phyloP scores from a whole-genome alignment of 2,329 filamentous ascomycete genomes.

The Scorias spongiosa region DNA sequence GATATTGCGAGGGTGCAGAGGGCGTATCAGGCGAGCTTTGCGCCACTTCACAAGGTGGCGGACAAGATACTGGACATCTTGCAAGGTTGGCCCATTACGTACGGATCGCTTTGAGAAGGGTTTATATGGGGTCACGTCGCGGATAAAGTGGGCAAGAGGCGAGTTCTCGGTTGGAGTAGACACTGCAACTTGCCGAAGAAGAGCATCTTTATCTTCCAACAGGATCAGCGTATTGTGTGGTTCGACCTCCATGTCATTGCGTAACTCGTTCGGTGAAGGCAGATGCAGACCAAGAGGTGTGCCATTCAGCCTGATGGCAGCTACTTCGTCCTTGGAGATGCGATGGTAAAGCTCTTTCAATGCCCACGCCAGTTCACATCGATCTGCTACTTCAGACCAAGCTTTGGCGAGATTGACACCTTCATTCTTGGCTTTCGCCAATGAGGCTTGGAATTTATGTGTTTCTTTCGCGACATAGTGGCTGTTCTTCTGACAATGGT shows the following conservation, averaged over 20 bases:
- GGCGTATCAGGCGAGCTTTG: conserved; percentile 77
- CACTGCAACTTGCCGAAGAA: conserved; percentile 57
- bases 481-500: conserved; percentile 78
- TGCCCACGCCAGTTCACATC: conserved; percentile 19
- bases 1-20: conserved; percentile 73
- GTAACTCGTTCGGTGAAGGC: conserved; percentile 33
- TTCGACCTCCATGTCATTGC: conserved; percentile 2
- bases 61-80: conserved; percentile 73
- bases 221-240: conserved; percentile 79
- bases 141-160: conserved; percentile 60
- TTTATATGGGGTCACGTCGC: conserved; percentile 44
- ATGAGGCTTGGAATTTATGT: conserved; percentile 64
- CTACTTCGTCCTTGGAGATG: conserved; percentile 8
- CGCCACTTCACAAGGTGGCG: conserved; percentile 95
- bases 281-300: conserved; percentile 48
- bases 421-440: conserved; percentile 55
- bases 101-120: conserved; percentile 58
- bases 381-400: conserved; percentile 11
- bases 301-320: conserved; percentile 49
- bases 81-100: conserved; percentile 55
- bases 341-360: conserved; percentile 14
- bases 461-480: conserved; percentile 89
- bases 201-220: conserved; percentile 65
- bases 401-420: conserved; percentile 9
- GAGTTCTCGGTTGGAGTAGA: conserved; percentile 43